phyloP scores from a whole-genome alignment of 1,284 basidiomycete species.

The Earliella scabrosa region DNA sequence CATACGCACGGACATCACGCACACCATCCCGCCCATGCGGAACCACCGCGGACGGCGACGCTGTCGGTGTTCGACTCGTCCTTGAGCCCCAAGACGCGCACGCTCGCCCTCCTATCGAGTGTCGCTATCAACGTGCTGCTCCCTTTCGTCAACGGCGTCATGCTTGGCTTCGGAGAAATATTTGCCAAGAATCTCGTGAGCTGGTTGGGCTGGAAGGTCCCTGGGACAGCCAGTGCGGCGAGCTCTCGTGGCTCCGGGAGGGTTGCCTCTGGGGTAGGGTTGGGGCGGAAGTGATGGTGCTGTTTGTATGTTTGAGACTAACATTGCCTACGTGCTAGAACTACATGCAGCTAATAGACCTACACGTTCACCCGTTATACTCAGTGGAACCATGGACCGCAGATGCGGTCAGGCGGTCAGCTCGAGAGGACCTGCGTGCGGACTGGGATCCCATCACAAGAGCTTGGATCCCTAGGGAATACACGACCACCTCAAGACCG shows the following conservation, averaged over 20 bases:
- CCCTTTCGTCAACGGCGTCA: conserved; percentile 96
- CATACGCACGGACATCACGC: conserved; percentile 27
- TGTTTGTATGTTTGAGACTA: not conserved
- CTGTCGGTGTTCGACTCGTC: conserved; percentile 79
- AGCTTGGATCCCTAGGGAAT: too few species aligned
- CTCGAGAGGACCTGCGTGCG: too few species aligned
- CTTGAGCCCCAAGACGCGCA: conserved; percentile 65
- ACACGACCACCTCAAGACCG: too few species aligned
- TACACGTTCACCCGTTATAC: too few species aligned
- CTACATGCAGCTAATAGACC: conserved; percentile 11
- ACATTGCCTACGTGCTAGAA: conserved; percentile 2
- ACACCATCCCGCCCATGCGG: conserved; percentile 26
- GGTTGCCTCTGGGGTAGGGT: conserved; percentile 41
- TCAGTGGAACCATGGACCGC: too few species aligned
- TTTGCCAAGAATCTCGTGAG: conserved; percentile 87
- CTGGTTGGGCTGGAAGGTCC: conserved; percentile 57
- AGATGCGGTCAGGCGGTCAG: too few species aligned
- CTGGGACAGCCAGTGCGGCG: conserved; percentile 24
- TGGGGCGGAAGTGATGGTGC: conserved; percentile 25
- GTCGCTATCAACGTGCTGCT: conserved; percentile 91
- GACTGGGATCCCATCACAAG: too few species aligned
- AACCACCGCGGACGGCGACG: conserved; percentile 54
- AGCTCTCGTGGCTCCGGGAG: conserved; percentile 22
- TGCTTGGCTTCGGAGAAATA: conserved; percentile 98
- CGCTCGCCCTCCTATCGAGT: conserved; percentile 78